Base-by-base conservation (phyloP, 1,284 basidiomycete genomes). In the Tilletia walkeri region DNA sequence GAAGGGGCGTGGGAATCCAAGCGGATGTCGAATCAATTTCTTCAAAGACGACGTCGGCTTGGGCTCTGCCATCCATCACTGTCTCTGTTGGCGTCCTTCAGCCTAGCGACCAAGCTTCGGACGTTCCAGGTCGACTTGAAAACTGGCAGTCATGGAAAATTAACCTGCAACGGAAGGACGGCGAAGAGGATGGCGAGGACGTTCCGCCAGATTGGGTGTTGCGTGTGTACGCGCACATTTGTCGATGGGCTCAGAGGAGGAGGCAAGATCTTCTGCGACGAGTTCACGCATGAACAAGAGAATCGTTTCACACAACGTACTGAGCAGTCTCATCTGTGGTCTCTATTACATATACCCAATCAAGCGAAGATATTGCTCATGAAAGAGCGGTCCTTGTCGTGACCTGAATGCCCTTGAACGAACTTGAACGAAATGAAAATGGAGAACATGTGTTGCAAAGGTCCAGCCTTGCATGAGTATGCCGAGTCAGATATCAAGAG, bases 201-300 rank as follows among this genome's bases (percentile, higher is more conserved):
- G 50, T 10, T 53, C 59, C 59, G 16, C 59, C 59, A 3, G 59
- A 63, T 16, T 63, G 59, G 59, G 59, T 63, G 36, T 38, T 63
- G 2, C 59, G 59, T 18, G 59, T 63, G 9, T 63, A 63, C 18
- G 59, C 59, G 18, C 59, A 63, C n/a, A 36, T 63, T 14, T 63
- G 59, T 63, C 30, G 59, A 10, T 63, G 59, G 59, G 59, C 59
- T 24, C 59, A 63, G 34, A 10, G 59, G 59, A 10, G 59, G 36
- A 38, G 59, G 59, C 59, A 63, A 39, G 59, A 63, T 39, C 36
- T 63, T 18, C 36, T 63, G 20, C 50, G 20, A 53, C 50, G 50
- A 18, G 50, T 53, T n/a, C 50, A 53, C 16, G 50, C 50, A 7
- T 53, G n/a, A 18, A 2, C 20, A 18, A 10, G 20, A 18, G 50